These are phyloP conservation scores for Phytophthora idaei DNA, from an alignment of 352 stramenopile genomes.

Conservation along the genomic window DNA sequence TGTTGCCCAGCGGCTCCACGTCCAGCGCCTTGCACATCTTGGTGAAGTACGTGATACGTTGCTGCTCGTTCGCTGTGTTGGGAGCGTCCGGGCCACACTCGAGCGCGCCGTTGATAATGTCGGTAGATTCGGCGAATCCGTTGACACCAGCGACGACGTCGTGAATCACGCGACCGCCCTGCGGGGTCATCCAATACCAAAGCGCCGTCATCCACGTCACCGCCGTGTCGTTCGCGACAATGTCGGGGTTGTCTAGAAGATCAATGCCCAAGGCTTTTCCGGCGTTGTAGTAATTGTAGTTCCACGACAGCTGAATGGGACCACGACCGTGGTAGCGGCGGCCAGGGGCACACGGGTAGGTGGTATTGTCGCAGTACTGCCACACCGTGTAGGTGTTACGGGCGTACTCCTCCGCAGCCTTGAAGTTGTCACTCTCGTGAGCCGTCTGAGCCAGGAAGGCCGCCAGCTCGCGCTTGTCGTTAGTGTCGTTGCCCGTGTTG, in stretches of 20 bases:
- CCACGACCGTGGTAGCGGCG: conserved; percentile 60
- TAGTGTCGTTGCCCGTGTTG: conserved; percentile 45
- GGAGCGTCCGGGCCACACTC: conserved; percentile 46
- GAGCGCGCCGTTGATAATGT: conserved; percentile 56
- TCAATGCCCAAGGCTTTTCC: conserved; percentile 45
- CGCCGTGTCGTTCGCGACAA: conserved; percentile 39
- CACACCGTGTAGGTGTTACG: conserved; percentile 39
- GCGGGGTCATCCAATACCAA: conserved; percentile 62
- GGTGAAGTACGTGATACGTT: conserved; percentile 40
- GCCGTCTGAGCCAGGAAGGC: conserved; percentile 53
- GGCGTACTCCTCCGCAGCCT: conserved; percentile 48
- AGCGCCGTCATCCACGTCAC: conserved; percentile 58
- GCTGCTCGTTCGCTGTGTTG: conserved; percentile 43
- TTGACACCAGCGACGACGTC: conserved; percentile 40
- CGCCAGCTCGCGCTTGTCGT: conserved; percentile 50
- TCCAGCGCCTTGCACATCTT: conserved; percentile 38
- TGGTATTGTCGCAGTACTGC: conserved; percentile 54
- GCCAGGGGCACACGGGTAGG: conserved; percentile 36
- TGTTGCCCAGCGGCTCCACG: conserved; percentile 40
- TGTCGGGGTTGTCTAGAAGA: conserved; percentile 43
- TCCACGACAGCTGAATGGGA: conserved; percentile 58
- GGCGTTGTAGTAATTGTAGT: conserved; percentile 59
- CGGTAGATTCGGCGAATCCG: conserved; percentile 48
- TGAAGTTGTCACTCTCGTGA: conserved; percentile 53
- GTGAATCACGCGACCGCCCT: conserved; percentile 48